These are phyloP conservation scores for Jatropha podagrica DNA, from an alignment of 441 rosid genomes.

Conservation along the genomic window DNA sequence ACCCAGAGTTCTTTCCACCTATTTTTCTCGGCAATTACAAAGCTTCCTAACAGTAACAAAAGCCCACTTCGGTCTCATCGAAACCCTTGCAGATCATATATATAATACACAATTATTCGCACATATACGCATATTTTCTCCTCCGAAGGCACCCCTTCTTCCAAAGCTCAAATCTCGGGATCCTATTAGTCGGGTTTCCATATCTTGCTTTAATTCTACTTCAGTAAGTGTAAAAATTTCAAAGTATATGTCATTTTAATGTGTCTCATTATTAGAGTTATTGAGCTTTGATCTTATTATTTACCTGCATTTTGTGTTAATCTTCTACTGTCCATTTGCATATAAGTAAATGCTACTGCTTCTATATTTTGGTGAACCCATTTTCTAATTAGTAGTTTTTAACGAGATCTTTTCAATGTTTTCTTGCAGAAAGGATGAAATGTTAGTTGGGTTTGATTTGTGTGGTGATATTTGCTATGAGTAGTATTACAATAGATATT, in stretches of 20 bases:
- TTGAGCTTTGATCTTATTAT: slow-evolving; percentile 7
- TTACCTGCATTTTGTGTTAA: background rate
- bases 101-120: background rate
- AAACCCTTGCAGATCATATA: slow-evolving; percentile 15
- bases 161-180: slow-evolving; percentile 6
- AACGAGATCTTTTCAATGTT: background rate
- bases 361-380: slow-evolving; percentile 11
- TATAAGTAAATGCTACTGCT: background rate
- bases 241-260: background rate
- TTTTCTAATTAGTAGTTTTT: background rate
- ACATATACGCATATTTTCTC: background rate
- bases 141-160: background rate
- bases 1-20: background rate
- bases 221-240: background rate
- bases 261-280: background rate
- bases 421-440: background rate
- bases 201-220: background rate
- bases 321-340: slow-evolving; percentile 6
- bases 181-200: slow-evolving; percentile 22
- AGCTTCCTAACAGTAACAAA: slow-evolving; percentile 21
- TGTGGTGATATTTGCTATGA: background rate
- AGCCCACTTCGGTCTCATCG: slow-evolving; percentile 38
- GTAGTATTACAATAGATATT: background rate
- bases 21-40: slow-evolving; percentile 25
- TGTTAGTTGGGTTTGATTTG: background rate